Percentiles rank a stretch among this genome's conserved stretches.
Conservation (phyloP, 179 eudicot genomes). For the Beta lomatogona region DNA sequence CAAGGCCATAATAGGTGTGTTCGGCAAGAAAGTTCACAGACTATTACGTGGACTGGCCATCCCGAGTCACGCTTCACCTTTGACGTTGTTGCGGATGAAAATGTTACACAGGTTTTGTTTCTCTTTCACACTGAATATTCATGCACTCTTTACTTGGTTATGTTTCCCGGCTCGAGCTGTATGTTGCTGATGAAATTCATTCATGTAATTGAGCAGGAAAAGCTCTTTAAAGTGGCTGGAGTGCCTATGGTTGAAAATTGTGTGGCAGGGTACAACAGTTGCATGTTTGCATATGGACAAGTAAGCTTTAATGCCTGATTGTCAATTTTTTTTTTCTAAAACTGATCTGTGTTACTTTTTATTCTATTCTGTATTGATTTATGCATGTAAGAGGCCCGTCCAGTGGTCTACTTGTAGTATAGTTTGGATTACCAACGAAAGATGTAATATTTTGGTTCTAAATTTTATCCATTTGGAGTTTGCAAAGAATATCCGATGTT, state of each 20-base stretch:
- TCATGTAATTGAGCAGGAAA: slow-evolving; percentile 53
- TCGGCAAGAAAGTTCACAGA: slow-evolving; percentile 85
- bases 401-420: background rate
- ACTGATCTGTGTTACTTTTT: background rate
- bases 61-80: slow-evolving; percentile 98
- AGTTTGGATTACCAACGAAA: background rate
- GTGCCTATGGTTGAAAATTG: slow-evolving; percentile 98
- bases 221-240: slow-evolving; percentile 91
- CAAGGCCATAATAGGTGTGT: slow-evolving; percentile 79
- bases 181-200: slow-evolving; percentile 5
- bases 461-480: background rate
- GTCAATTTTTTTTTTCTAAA: background rate
- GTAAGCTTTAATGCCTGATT: slow-evolving; percentile 42
- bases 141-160: background rate
- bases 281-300: slow-evolving; percentile 99
- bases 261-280: slow-evolving; percentile 92
- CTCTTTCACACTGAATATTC: slow-evolving; percentile 2
- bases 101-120: slow-evolving; percentile 72
- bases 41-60: slow-evolving; percentile 91
- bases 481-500: background rate
- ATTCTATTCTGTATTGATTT: background rate
- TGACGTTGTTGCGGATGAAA: slow-evolving; percentile 92
- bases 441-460: background rate
- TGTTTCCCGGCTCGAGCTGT: background rate
- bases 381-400: background rate